phyloP scores from a whole-genome alignment of 768 basidiomycete species.

The Auriculariales sp. region DNA sequence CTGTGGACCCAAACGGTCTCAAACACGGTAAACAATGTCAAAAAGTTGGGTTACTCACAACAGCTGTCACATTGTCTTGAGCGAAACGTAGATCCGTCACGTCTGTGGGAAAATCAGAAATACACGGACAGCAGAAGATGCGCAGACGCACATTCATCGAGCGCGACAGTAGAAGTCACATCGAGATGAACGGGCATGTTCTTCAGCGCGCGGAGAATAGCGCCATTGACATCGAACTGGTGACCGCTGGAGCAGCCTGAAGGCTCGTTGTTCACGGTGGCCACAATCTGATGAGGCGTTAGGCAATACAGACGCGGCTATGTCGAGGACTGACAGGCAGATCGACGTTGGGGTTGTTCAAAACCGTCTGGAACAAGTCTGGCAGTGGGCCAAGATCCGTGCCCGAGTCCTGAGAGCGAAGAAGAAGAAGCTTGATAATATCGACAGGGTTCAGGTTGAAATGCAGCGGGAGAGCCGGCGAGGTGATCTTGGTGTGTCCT shows the following conservation, averaged over 20 bases:
- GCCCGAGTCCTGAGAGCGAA: conserved; percentile 34
- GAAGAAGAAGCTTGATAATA: conserved; percentile 41
- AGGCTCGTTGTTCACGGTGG: conserved; percentile 34
- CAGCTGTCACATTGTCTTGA: conserved; percentile 40
- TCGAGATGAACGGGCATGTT: conserved; percentile 43
- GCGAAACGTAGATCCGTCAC: conserved; percentile 41
- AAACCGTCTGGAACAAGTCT: conserved; percentile 37
- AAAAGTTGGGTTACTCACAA: conserved; percentile 35
- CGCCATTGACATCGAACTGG: conserved; percentile 45
- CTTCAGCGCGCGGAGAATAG: conserved; percentile 48
- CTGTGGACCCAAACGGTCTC: too few species aligned
- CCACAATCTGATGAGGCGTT: conserved; percentile 27
- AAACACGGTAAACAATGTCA: too few species aligned
- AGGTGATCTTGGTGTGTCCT: conserved; percentile 45
- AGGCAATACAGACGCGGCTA: conserved; percentile 15
- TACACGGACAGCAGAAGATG: neutral
- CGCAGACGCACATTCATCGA: conserved; percentile 47
- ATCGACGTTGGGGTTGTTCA: conserved; percentile 33
- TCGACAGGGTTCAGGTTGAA: conserved; percentile 51
- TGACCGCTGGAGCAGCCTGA: conserved; percentile 52
- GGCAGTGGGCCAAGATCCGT: conserved; percentile 49
- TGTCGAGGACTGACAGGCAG: conserved; percentile 39
- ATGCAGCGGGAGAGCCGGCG: conserved; percentile 39
- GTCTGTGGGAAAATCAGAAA: conserved; percentile 27
- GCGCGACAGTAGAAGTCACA: conserved; percentile 35